Evolutionary conservation across 2,329 filamentous ascomycete genomes (phyloP).

Genomic region (Beauveria sp.): DNA sequence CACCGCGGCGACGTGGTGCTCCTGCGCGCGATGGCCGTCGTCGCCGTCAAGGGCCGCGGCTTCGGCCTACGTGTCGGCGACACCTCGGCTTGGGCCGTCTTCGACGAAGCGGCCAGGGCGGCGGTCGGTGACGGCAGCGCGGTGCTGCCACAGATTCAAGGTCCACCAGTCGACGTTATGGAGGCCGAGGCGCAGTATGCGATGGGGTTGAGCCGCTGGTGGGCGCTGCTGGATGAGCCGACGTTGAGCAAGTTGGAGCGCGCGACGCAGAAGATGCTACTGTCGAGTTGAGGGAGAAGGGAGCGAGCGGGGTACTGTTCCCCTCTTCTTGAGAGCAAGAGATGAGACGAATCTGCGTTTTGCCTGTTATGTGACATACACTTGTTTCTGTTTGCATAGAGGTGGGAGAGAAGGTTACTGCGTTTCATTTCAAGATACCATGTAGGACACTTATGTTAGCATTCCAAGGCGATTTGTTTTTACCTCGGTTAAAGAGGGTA

Average conservation of each 20-base stretch:
- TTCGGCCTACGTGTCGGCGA: slow-evolving; percentile 50
- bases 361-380: no score
- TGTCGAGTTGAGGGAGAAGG: not conserved
- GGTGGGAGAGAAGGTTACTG: not conserved
- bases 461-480: not conserved
- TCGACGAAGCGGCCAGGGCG: slow-evolving; percentile 30
- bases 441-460: not conserved
- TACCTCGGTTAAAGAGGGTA: no score
- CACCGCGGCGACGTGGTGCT: slow-evolving; percentile 51
- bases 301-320: not conserved
- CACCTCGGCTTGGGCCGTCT: slow-evolving; percentile 55
- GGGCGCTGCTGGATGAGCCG: slow-evolving; percentile 37
- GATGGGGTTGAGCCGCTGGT: slow-evolving; percentile 41
- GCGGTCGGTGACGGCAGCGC: slow-evolving; percentile 22
- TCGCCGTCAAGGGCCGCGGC: slow-evolving; percentile 44
- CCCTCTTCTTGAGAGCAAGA: not conserved
- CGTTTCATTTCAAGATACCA: not conserved
- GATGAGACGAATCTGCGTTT: not conserved
- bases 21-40: slow-evolving; percentile 48
- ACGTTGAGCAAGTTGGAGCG: slow-evolving; percentile 40
- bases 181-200: slow-evolving; percentile 43
- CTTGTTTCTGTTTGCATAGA: not conserved
- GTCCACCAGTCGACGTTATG: slow-evolving; percentile 51
- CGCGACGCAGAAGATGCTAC: slow-evolving; percentile 21
- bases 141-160: slow-evolving; percentile 45